Evolutionary conservation across 2,329 filamentous ascomycete genomes (phyloP).

Genomic region (Chaetomium sp.): DNA sequence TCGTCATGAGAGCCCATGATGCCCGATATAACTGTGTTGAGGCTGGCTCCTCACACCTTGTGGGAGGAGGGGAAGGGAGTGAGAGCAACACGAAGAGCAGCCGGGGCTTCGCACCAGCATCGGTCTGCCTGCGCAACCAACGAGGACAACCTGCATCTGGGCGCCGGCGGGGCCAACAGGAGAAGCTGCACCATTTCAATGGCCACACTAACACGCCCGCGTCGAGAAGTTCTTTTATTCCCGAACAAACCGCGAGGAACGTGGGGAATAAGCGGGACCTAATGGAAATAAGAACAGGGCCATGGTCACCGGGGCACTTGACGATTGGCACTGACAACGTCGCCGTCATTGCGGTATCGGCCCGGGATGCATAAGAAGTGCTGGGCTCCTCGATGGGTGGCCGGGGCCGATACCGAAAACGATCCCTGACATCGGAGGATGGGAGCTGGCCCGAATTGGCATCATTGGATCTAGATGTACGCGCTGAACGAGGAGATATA

Average conservation of each 20-base stretch:
- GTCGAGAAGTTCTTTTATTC: slow-evolving; percentile 16
- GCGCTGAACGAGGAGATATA: background rate
- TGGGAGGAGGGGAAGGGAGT: no score
- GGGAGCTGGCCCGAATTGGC: background rate
- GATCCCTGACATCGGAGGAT: background rate
- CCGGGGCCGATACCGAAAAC: slow-evolving; percentile 5
- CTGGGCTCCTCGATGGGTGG: background rate
- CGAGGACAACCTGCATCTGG: background rate
- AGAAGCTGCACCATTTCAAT: background rate
- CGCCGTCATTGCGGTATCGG: slow-evolving; percentile 27
- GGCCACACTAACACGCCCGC: background rate
- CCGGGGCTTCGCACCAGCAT: background rate
- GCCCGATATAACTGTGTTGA: background rate
- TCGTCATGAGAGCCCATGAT: slow-evolving; percentile 7
- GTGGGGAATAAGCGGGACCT: slow-evolving; percentile 27
- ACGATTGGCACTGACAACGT: slow-evolving; percentile 6
- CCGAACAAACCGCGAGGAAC: slow-evolving; percentile 20
- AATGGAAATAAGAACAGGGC: background rate
- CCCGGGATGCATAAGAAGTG: background rate
- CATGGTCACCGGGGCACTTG: slow-evolving; percentile 1
- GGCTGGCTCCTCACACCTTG: background rate
- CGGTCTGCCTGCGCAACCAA: background rate
- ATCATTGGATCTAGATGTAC: slow-evolving; percentile 5
- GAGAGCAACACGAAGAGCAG: background rate
- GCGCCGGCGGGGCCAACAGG: slow-evolving; percentile 3